Evolutionary conservation across 192 early-diverging fungal genomes (phyloP), one percentile per base, ranked within the genome.

Genomic region (Rhizoclosmatium globosum): DNA sequence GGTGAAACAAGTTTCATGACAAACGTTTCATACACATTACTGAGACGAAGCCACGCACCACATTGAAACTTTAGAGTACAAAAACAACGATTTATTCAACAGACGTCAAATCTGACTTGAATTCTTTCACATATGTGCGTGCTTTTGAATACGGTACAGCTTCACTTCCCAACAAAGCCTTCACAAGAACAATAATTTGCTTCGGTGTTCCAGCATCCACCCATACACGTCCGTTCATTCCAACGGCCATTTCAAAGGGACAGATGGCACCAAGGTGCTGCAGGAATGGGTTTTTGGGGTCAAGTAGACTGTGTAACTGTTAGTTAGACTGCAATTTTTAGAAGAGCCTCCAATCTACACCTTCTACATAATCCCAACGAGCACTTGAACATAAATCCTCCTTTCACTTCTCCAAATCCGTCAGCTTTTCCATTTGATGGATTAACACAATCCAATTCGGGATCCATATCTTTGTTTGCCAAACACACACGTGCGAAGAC

Each of bases 391-490:
- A 94, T 82, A 71, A 91, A 94, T 11, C 97, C 97, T 31, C 82
- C 88, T 68, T 92, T 90, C 50, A 99, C 85, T 85, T 95, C 94
- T 41, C 98, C 98, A 85, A 88, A 98, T 7, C 96, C 97, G 74
- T 95, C 95, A 0, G 94, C 89, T 76, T 93, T 94, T 47, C 92
- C 92, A 0, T 93, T 92, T 17, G 89, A 82, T 9, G 93, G 92
- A 77, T 95, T 95, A 57, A 92, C 81, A 85, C 98, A 99, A 74
- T 97, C 94, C 17, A 99, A 79, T 76, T 99, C 98, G 9, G 98
- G 94, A 53, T 99, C 97, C 95, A 99, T 97, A 83, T 98, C 95
- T 74, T 90, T 93, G 85, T 98, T 94, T 42, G 98, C 97, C 46
- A 96, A 81, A 6, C 87, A 79, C 2, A 99, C 89, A 43, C 95